Evolutionary conservation across 352 stramenopile species (phyloP).

Genomic region (Globisporangium acanthophoron): DNA sequence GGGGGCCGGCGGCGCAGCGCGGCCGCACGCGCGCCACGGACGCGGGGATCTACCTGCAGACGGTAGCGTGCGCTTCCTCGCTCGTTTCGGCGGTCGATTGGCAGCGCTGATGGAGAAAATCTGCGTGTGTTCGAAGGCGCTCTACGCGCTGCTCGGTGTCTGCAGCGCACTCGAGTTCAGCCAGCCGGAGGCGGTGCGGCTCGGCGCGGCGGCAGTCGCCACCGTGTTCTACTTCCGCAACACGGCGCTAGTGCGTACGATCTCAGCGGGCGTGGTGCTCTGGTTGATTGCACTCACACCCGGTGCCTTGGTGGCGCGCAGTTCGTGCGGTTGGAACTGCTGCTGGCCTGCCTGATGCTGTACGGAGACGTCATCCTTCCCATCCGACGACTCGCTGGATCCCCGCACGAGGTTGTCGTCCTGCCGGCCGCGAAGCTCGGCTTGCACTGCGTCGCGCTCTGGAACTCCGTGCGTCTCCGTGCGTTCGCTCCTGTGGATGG

Average conservation of each 20-base stretch:
- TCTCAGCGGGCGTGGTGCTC: background rate
- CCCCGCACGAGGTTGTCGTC: slow-evolving; percentile 2
- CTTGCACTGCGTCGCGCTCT: slow-evolving; percentile 35
- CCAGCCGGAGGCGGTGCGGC: slow-evolving; percentile 41
- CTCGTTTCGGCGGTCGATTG: background rate
- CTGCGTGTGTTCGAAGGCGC: background rate
- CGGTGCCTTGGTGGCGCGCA: slow-evolving; percentile 9
- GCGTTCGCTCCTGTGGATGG: background rate
- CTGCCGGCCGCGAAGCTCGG: slow-evolving; percentile 19
- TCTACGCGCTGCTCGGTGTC: slow-evolving; percentile 28
- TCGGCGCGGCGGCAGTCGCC: slow-evolving; percentile 20
- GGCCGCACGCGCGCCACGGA: slow-evolving; percentile 43
- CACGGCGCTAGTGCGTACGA: slow-evolving; percentile 32
- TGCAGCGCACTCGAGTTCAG: slow-evolving; percentile 43
- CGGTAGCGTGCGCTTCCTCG: slow-evolving; percentile 19
- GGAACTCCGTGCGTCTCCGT: slow-evolving; percentile 23
- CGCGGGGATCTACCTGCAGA: slow-evolving; percentile 35
- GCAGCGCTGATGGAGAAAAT: background rate
- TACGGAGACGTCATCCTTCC: slow-evolving; percentile 58
- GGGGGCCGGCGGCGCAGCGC: slow-evolving; percentile 32
- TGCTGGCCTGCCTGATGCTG: slow-evolving; percentile 43
- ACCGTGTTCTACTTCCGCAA: slow-evolving; percentile 65
- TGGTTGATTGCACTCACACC: background rate
- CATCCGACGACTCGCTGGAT: slow-evolving; percentile 16
- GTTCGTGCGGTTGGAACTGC: slow-evolving; percentile 54